Base-by-base conservation (phyloP, 768 basidiomycete species). In the Tremella fuciformis region DNA sequence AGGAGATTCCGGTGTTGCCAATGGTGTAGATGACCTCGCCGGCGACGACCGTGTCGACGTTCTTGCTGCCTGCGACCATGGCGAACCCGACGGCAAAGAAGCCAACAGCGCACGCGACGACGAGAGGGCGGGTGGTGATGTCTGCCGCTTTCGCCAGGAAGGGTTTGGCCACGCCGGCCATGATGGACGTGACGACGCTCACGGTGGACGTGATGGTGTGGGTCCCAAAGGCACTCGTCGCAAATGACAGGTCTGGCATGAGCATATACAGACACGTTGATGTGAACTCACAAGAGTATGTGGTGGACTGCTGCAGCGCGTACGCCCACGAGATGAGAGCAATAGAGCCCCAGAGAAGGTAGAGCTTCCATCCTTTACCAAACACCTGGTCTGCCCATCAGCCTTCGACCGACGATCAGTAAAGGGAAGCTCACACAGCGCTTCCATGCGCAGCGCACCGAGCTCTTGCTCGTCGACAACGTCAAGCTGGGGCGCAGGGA, bases 131-230 rank as follows among this genome's bases (percentile, higher is more conserved):
- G 16, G 40, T 44, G 44, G 44, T 48, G 16, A 62, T 37, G 37
- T 62, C 60, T 40, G 55, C 18, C n/a, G 22, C n/a, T 74, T 88
- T 88, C 0, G 87, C 87, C 59, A 87, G 83, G 37, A 86, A 79
- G 1, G 87, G 87, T 76, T 88, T 34, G 53, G 62, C 51, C 24
- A 71, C 66, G 21, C 63, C 59, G 2, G 60, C 60, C 47, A 77
- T 70, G 47, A 78, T 66, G 13, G 47, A 29, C 6, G 64, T 75
- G 34, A 75, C 71, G 50, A 77, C 67, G 16, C 49, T 53, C 13
- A 78, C 59, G 18, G 66, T 61, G 18, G 58, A 63, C 53, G 58
- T 18, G 42, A 46, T 46, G 7, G 42, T 46, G 42, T 46, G 42
- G n/a, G n/a, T 24, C 8, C 42, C 42, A 15, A 18, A 46, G 4